Percentiles rank a stretch among this genome's conserved stretches.
These are phyloP conservation scores for Penicillium nordicum DNA, from an alignment of 2,329 filamentous ascomycete species.

Conservation along the genomic window DNA sequence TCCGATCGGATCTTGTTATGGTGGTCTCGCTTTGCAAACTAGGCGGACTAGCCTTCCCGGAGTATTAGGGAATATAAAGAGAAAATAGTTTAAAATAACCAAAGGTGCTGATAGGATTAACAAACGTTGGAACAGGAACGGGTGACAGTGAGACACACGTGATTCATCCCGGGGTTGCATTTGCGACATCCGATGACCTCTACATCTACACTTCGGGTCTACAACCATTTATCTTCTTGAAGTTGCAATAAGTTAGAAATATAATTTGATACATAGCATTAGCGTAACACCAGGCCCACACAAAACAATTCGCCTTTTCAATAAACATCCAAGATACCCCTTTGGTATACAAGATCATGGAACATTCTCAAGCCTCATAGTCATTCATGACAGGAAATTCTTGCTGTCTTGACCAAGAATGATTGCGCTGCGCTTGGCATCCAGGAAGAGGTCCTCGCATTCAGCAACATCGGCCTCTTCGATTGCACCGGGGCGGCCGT, in stretches of 20 bases:
- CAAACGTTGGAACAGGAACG: slow-evolving; percentile 12
- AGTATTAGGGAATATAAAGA: background rate
- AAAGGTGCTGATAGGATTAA: background rate
- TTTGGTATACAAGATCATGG: slow-evolving; percentile 26
- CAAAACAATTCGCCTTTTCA: slow-evolving; percentile 26
- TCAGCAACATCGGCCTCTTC: slow-evolving; percentile 74
- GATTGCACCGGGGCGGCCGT: slow-evolving; percentile 67
- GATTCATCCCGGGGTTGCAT: slow-evolving; percentile 17
- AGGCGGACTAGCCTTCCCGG: background rate
- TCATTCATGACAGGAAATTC: slow-evolving; percentile 53
- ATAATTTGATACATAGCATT: slow-evolving; percentile 23
- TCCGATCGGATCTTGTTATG: background rate
- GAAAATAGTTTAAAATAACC: background rate
- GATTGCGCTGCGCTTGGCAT: slow-evolving; percentile 72
- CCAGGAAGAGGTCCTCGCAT: slow-evolving; percentile 80
- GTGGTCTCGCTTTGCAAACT: background rate
- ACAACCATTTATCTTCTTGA: background rate
- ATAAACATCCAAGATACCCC: slow-evolving; percentile 20
- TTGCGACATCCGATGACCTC: slow-evolving; percentile 2
- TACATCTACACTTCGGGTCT: background rate
- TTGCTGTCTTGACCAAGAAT: slow-evolving; percentile 64
- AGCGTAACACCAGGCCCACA: slow-evolving; percentile 21
- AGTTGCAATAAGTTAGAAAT: background rate
- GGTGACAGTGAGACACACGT: slow-evolving; percentile 20
- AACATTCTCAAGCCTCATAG: slow-evolving; percentile 19